phyloP scores from a whole-genome alignment of 139 green algal species.

The Axilococcus clingmanii region DNA sequence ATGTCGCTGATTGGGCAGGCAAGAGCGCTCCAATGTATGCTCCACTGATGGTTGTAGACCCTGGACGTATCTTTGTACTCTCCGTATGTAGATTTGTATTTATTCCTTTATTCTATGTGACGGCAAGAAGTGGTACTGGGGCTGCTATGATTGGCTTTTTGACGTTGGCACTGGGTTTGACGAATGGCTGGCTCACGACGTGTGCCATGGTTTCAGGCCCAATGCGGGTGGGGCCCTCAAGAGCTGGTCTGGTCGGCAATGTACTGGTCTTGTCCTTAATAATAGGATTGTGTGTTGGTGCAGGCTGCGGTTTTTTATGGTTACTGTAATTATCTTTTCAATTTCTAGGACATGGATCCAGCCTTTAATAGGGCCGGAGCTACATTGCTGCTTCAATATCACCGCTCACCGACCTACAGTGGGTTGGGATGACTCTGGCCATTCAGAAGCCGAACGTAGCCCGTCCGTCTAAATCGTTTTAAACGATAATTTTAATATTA shows the following conservation, averaged over 20 bases:
- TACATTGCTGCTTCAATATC: no score
- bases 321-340: constrained; percentile 34
- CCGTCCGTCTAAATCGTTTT: no score
- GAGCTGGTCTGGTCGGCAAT: constrained; percentile 40
- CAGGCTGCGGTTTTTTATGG: constrained; percentile 53
- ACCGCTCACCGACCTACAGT: no score
- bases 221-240: background rate
- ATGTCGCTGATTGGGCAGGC: constrained; percentile 53
- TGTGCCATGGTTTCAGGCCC: constrained; percentile 35
- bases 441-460: no score
- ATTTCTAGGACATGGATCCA: no score
- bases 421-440: no score
- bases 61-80: background rate
- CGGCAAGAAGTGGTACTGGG: background rate
- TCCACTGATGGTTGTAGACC: background rate
- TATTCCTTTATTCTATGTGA: constrained; percentile 37
- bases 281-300: constrained; percentile 58
- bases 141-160: constrained; percentile 17
- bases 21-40: constrained; percentile 36
- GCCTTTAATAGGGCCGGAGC: no score
- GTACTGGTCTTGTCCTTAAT: constrained; percentile 73
- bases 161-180: constrained; percentile 33
- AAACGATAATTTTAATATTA: no score
- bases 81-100: constrained; percentile 32
- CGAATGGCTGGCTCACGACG: constrained; percentile 57